These are phyloP conservation scores for Dendrobium huoshanense DNA, from an alignment of 106 monocot species.

Conservation along the genomic window DNA sequence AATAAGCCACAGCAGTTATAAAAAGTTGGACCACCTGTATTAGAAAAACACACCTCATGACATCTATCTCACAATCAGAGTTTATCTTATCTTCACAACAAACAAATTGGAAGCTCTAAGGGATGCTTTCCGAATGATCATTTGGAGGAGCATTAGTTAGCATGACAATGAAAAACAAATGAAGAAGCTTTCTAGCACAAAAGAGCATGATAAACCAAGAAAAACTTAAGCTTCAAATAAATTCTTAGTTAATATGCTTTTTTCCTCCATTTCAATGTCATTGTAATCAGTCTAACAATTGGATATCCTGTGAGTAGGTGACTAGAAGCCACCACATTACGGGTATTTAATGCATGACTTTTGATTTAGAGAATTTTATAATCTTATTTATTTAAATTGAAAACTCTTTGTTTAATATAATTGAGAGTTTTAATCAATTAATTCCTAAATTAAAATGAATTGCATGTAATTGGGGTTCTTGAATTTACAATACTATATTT, in stretches of 20 bases:
- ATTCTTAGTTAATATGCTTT: not conserved
- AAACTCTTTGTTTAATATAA: too few relatives aligned
- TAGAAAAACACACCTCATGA: not conserved
- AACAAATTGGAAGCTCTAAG: not conserved
- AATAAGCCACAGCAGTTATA: constrained; percentile 1
- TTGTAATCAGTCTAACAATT: too few relatives aligned
- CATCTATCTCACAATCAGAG: not conserved
- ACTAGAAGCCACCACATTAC: too few relatives aligned
- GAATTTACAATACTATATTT: too few relatives aligned
- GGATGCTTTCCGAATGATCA: not conserved
- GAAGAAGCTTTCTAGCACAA: not conserved
- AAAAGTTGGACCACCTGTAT: not conserved
- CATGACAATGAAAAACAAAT: not conserved
- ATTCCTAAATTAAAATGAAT: too few relatives aligned
- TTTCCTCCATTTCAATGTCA: too few relatives aligned
- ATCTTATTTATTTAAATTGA: too few relatives aligned
- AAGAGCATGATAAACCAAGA: not conserved
- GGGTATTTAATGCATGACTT: too few relatives aligned
- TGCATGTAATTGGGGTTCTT: too few relatives aligned
- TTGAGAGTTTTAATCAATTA: too few relatives aligned
- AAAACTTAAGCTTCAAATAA: not conserved
- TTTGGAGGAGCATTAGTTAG: not conserved
- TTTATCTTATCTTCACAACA: not conserved
- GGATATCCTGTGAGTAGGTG: too few relatives aligned
- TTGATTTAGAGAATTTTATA: too few relatives aligned